A percentile compares a stretch with the other conserved stretches of the same genome.
phyloP scores from a whole-genome alignment of 1,284 basidiomycete genomes.

The Lentinula novae-zelandiae region DNA sequence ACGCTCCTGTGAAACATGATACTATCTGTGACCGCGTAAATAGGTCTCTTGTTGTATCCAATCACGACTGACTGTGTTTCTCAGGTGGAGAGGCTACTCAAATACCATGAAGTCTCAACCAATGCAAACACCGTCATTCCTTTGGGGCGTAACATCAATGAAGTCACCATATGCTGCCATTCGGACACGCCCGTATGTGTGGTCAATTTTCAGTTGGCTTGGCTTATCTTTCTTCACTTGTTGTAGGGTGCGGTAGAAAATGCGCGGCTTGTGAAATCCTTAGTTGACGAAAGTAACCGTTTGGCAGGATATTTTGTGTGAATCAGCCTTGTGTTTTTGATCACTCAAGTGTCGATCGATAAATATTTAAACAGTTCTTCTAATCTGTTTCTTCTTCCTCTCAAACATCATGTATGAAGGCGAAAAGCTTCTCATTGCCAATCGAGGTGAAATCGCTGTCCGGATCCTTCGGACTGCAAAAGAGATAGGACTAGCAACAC shows the following conservation, averaged over 20 bases:
- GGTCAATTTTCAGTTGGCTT: not conserved
- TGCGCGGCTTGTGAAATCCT: constrained; percentile 41
- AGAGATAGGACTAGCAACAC: constrained; percentile 40
- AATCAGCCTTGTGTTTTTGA: not conserved
- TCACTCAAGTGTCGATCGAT: too few relatives aligned
- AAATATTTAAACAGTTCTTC: not conserved
- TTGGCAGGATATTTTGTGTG: constrained; percentile 20
- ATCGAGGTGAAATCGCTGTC: constrained; percentile 45
- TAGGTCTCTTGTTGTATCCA: not conserved
- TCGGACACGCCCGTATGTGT: constrained; percentile 58
- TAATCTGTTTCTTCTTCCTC: not conserved
- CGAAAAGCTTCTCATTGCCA: constrained; percentile 35
- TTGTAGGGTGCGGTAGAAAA: constrained; percentile 49
- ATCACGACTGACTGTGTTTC: not conserved
- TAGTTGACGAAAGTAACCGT: constrained; percentile 49
- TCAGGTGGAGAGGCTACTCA: constrained; percentile 44
- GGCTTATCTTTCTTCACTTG: not conserved
- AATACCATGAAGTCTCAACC: constrained; percentile 43
- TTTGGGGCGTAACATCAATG: constrained; percentile 37
- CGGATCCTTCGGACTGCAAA: constrained; percentile 54
- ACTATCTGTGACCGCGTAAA: constrained; percentile 43
- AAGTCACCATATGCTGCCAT: constrained; percentile 63
- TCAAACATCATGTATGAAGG: not conserved
- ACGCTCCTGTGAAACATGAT: constrained; percentile 41
- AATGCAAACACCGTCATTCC: constrained; percentile 36